phyloP scores from a whole-genome alignment of 208 protist species.

The Phytomonas serpens region DNA sequence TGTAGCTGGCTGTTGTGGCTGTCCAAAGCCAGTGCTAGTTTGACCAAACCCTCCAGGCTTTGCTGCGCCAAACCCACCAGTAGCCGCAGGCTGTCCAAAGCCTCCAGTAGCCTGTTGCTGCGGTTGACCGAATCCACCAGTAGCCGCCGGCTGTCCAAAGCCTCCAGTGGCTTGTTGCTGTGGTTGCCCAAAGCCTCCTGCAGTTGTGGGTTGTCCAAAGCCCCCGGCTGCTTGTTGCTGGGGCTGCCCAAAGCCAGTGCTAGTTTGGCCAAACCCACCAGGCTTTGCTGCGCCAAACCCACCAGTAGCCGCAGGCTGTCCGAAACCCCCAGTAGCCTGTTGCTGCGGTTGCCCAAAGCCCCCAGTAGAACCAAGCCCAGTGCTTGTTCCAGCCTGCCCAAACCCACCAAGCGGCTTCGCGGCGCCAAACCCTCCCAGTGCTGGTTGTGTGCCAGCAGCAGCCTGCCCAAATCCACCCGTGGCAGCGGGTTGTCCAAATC shows the following conservation, averaged over 20 bases:
- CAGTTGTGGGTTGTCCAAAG: conserved; percentile 23
- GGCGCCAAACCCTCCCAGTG: conserved; percentile 11
- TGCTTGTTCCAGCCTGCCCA: conserved; percentile 16
- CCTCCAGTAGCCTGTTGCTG: conserved; percentile 9
- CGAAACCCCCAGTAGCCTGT: conserved; percentile 13
- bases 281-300: conserved; percentile 31
- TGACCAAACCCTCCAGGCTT: conserved; percentile 20
- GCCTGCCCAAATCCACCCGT: conserved; percentile 28
- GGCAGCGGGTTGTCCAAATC: too few species aligned
- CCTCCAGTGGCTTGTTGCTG: conserved; percentile 16
- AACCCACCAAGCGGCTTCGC: conserved; percentile 12
- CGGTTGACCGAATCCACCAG: conserved; percentile 24
- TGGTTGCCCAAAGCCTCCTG: conserved; percentile 38
- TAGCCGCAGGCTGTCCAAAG: conserved; percentile 13
- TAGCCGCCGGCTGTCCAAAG: conserved; percentile 19
- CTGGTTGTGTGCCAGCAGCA: background rate
- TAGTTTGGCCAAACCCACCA: conserved; percentile 18
- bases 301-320: conserved; percentile 11
- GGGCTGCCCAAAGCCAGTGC: background rate
- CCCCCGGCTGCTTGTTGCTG: conserved; percentile 18
- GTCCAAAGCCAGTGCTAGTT: conserved; percentile 22
- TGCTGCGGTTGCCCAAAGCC: conserved; percentile 26
- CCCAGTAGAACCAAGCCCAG: background rate
- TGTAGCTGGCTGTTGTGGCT: conserved; percentile 13
- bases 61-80: conserved; percentile 33